These are phyloP conservation scores for Sphagnum tenellum DNA, from an alignment of 225 moss, liverwort and hornwort genomes.

Conservation along the genomic window DNA sequence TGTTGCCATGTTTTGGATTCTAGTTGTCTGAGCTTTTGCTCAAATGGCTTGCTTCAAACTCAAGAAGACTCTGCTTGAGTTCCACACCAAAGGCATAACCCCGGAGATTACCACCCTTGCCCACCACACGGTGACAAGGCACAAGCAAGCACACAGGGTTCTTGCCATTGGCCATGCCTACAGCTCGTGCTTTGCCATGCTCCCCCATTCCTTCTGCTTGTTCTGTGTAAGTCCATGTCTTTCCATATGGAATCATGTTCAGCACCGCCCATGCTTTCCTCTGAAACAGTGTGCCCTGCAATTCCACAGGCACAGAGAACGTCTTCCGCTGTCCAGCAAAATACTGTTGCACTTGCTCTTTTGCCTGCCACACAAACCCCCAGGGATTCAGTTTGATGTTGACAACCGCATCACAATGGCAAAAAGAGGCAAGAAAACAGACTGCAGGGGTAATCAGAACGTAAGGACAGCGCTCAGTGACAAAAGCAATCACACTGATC, in stretches of 20 bases:
- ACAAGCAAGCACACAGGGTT: constrained; percentile 81
- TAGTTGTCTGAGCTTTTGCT: too few species aligned
- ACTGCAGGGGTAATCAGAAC: too few species aligned
- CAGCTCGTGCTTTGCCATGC: constrained; percentile 75
- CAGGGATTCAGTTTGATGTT: too few species aligned
- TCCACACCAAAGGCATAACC: constrained; percentile 61
- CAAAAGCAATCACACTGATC: too few species aligned
- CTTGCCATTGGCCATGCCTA: constrained; percentile 76
- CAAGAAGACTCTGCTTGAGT: constrained; percentile 49
- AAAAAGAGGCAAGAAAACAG: not conserved
- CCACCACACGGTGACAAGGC: constrained; percentile 86
- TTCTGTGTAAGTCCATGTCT: constrained; percentile 59
- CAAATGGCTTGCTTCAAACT: constrained; percentile 32
- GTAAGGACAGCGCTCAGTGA: too few species aligned
- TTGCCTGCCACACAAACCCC: constrained; percentile 34
- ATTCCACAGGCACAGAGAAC: constrained; percentile 54
- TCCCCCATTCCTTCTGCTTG: constrained; percentile 79
- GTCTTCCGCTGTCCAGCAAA: constrained; percentile 58
- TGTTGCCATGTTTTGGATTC: too few species aligned
- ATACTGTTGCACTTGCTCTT: constrained; percentile 71
- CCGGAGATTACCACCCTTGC: constrained; percentile 57
- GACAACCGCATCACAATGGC: too few species aligned
- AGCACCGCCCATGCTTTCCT: constrained; percentile 68
- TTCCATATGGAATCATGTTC: constrained; percentile 52
- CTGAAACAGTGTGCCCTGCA: constrained; percentile 66